Percentiles rank a stretch among this genome's conserved stretches.
Conservation (phyloP, 192 early-diverging fungal species). For the Cladochytrium replicatum region DNA sequence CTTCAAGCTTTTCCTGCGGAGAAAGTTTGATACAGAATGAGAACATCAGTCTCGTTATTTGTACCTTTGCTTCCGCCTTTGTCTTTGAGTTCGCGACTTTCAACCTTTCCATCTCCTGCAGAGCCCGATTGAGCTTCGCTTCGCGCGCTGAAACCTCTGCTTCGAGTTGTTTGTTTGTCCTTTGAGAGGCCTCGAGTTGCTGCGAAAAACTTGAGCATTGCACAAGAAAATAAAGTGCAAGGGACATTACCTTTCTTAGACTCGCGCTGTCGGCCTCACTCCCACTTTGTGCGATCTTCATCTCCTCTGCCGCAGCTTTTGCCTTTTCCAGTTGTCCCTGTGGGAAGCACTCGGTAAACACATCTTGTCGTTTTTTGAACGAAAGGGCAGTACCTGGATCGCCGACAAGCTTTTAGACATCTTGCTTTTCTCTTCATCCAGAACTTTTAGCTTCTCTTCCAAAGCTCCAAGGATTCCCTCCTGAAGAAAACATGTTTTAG, state of each 20-base stretch:
- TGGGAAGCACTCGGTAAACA: constrained; percentile 1
- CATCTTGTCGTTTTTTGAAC: constrained; percentile 1
- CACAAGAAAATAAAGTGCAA: no score
- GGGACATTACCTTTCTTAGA: constrained; percentile 32
- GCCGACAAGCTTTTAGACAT: constrained; percentile 10
- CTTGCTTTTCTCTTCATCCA: constrained; percentile 36
- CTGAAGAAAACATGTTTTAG: constrained; percentile 4
- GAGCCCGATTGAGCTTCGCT: constrained; percentile 38
- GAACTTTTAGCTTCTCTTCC: constrained; percentile 35
- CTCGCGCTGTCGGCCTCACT: constrained; percentile 21
- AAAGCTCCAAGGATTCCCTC: constrained; percentile 16
- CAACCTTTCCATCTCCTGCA: constrained; percentile 40
- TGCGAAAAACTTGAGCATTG: no score
- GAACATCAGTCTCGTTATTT: neutral
- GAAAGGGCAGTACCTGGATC: constrained; percentile 14
- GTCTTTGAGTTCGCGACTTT: constrained; percentile 17
- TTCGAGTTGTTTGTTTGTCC: constrained; percentile 18
- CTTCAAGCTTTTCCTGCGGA: constrained; percentile 26
- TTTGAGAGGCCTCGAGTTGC: constrained; percentile 19
- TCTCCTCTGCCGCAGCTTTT: constrained; percentile 17
- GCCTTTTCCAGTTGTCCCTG: constrained; percentile 26
- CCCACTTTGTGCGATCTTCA: constrained; percentile 17
- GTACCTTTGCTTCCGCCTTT: constrained; percentile 24
- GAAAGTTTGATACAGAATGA: neutral
- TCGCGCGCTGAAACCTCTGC: constrained; percentile 33